phyloP scores from a whole-genome alignment of 176 grass and related monocot species.

The Dactylis glomerata region DNA sequence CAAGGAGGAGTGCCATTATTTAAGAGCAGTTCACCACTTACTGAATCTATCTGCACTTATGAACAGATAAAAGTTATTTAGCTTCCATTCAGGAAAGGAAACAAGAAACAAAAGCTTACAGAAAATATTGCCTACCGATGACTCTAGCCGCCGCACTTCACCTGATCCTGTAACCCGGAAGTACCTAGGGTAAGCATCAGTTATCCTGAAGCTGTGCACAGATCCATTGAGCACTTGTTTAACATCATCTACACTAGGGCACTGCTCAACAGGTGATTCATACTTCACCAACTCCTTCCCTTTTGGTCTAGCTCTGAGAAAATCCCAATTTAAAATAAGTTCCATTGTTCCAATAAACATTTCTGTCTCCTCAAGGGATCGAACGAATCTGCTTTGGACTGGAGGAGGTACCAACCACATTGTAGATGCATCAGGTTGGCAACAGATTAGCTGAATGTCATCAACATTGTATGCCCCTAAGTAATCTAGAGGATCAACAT shows the following conservation, averaged over 20 bases:
- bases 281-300: slow-evolving; percentile 93
- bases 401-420: slow-evolving; percentile 86
- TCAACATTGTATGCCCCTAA: slow-evolving; percentile 79
- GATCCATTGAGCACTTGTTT: slow-evolving; percentile 77
- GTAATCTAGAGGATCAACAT: slow-evolving; percentile 71
- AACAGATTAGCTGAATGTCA: slow-evolving; percentile 97
- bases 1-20: slow-evolving; percentile 72
- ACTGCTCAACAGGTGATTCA: slow-evolving; percentile 56
- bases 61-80: slow-evolving; percentile 13
- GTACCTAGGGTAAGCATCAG: slow-evolving; percentile 86
- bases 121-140: slow-evolving; percentile 48
- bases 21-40: slow-evolving; percentile 71
- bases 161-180: slow-evolving; percentile 93
- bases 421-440: slow-evolving; percentile 87
- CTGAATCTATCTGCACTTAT: slow-evolving; percentile 58
- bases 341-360: slow-evolving; percentile 55
- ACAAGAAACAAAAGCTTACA: slow-evolving; percentile 6
- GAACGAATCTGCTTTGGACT: slow-evolving; percentile 66
- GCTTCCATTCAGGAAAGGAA: neutral
- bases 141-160: slow-evolving; percentile 83
- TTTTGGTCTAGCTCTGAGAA: slow-evolving; percentile 92
- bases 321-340: slow-evolving; percentile 83
- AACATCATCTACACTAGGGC: slow-evolving; percentile 61
- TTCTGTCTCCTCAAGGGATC: slow-evolving; percentile 58
- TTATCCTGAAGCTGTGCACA: slow-evolving; percentile 59